Percentiles rank a stretch among this genome's conserved stretches.
These are phyloP conservation scores for Hirschfeldia incana DNA, from an alignment of 345 rosid genomes.

Conservation along the genomic window DNA sequence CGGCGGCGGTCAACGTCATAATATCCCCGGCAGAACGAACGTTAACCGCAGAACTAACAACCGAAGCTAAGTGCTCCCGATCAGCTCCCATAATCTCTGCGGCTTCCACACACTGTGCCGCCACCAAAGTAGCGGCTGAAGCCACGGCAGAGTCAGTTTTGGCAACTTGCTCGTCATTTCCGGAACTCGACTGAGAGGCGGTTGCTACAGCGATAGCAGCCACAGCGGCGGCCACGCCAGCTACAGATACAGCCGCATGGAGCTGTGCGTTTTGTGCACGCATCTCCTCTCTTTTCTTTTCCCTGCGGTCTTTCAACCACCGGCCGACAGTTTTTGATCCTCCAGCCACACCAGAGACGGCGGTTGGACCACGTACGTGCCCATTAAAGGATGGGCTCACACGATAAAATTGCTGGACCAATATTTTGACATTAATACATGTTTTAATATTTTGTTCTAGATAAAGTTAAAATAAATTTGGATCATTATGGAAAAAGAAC, in stretches of 20 bases:
- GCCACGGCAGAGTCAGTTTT: slow-evolving; percentile 80
- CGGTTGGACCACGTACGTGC: slow-evolving; percentile 32
- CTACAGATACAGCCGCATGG: slow-evolving; percentile 76
- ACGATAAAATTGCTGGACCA: slow-evolving; percentile 63
- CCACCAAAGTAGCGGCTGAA: slow-evolving; percentile 77
- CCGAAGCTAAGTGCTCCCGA: slow-evolving; percentile 71
- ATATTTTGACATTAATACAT: background rate
- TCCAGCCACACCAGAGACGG: slow-evolving; percentile 36
- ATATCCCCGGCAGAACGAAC: slow-evolving; percentile 81
- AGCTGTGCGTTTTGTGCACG: slow-evolving; percentile 84
- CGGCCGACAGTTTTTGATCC: slow-evolving; percentile 78
- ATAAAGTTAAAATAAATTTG: background rate
- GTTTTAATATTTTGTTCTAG: background rate
- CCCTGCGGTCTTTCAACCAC: slow-evolving; percentile 77
- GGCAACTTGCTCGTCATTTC: slow-evolving; percentile 72
- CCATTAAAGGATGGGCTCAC: slow-evolving; percentile 41
- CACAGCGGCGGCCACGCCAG: slow-evolving; percentile 76
- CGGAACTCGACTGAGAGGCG: slow-evolving; percentile 56
- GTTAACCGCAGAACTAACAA: slow-evolving; percentile 77
- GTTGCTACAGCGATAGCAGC: slow-evolving; percentile 83
- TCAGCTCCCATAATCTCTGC: slow-evolving; percentile 88
- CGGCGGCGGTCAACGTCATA: slow-evolving; percentile 81
- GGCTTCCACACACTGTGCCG: slow-evolving; percentile 77
- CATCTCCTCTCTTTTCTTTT: slow-evolving; percentile 80
- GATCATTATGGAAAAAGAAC: background rate